phyloP scores from a whole-genome alignment of 805 yeast genomes.

The Candida coquimbonensis region DNA sequence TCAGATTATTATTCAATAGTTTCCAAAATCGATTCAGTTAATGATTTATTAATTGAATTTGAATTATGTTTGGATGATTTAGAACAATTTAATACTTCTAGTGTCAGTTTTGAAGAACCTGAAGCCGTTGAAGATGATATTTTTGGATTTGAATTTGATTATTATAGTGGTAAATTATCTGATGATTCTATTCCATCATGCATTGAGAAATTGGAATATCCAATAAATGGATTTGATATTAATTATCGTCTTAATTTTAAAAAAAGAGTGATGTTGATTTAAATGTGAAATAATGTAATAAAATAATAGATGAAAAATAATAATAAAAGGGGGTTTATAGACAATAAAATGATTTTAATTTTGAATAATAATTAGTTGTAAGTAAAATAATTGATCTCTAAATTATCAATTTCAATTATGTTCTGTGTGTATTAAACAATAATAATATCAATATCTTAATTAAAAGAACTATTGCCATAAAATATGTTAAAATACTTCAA shows the following conservation, averaged over 20 bases:
- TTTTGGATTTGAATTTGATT: constrained; percentile 4
- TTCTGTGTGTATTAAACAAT: too few species aligned
- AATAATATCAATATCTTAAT: too few species aligned
- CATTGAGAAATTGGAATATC: background rate
- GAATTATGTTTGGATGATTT: constrained; percentile 1
- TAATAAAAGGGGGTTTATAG: too few species aligned
- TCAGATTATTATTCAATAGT: constrained; percentile 2
- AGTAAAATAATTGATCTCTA: too few species aligned
- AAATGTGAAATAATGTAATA: background rate
- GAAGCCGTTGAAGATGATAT: background rate
- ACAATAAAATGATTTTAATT: too few species aligned
- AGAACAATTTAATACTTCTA: background rate
- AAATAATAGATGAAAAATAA: too few species aligned
- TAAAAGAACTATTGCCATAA: too few species aligned
- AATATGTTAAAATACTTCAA: too few species aligned
- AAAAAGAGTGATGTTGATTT: background rate
- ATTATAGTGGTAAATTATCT: background rate
- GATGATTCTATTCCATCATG: too few species aligned
- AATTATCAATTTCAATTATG: too few species aligned
- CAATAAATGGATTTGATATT: background rate
- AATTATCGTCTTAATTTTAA: constrained; percentile 3
- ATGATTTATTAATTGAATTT: background rate
- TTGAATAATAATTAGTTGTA: too few species aligned
- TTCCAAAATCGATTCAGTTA: background rate
- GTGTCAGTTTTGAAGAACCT: background rate